Evolutionary conservation across 2,329 filamentous ascomycete species (phyloP).

Genomic region (Paecilomyces sp.): DNA sequence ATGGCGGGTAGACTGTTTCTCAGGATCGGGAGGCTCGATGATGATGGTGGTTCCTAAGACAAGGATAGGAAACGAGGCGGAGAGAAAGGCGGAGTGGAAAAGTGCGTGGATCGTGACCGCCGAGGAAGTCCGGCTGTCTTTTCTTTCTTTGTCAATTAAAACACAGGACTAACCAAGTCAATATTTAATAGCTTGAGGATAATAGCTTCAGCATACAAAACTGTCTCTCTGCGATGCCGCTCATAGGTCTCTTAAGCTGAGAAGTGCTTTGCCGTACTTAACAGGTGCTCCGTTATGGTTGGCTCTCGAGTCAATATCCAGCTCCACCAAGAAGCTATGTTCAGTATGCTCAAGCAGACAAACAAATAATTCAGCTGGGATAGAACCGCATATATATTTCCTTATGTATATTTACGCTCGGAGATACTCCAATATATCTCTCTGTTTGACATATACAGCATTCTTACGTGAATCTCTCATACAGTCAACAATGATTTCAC

Average conservation of each 20-base stretch:
- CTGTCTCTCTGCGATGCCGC: too few relatives aligned
- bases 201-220: too few relatives aligned
- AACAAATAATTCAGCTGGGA: neutral
- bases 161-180: too few relatives aligned
- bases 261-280: neutral
- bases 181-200: too few relatives aligned
- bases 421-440: too few relatives aligned
- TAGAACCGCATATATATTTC: neutral
- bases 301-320: neutral
- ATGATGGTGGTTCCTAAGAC: neutral
- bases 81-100: neutral
- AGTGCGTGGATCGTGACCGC: neutral
- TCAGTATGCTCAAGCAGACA: neutral
- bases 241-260: neutral
- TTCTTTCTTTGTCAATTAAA: too few relatives aligned
- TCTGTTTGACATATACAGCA: too few relatives aligned
- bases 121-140: neutral
- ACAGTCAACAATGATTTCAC: too few relatives aligned
- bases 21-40: neutral
- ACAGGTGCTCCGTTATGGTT: neutral
- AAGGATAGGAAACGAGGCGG: neutral
- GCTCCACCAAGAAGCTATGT: neutral
- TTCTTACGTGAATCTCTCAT: too few relatives aligned
- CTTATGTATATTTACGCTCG: neutral
- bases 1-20: conserved; percentile 10